Conservation (phyloP, 2,329 filamentous ascomycete species). For the Penicillium sp. region DNA sequence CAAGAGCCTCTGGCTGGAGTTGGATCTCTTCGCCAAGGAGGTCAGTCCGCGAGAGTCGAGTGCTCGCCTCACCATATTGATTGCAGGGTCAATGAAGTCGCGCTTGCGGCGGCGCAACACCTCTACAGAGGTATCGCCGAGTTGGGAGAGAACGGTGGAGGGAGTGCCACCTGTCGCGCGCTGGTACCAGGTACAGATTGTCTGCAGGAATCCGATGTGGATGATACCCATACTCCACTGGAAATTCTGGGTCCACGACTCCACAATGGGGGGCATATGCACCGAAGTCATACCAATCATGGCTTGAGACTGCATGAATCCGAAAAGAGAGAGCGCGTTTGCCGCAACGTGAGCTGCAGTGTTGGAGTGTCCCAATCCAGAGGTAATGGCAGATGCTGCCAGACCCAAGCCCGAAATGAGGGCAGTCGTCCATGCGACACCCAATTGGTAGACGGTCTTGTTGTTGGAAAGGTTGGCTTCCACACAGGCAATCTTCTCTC, state of each 20-base stretch:
- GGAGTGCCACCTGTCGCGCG: conserved; percentile 85
- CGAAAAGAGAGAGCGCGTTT: conserved; percentile 89
- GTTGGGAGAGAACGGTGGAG: conserved; percentile 70
- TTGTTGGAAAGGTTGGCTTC: conserved; percentile 86
- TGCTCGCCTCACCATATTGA: conserved; percentile 28
- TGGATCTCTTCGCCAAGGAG: conserved; percentile 55
- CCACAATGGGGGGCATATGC: conserved; percentile 78
- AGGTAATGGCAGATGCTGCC: conserved; percentile 81
- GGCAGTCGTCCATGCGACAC: conserved; percentile 86
- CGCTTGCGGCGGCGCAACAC: conserved; percentile 63
- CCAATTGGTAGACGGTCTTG: conserved; percentile 84
- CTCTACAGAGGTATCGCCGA: conserved; percentile 76
- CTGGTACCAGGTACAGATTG: conserved; percentile 92
- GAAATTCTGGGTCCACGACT: conserved; percentile 95
- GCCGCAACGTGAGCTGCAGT: conserved; percentile 92
- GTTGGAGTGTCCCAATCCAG: conserved; percentile 87
- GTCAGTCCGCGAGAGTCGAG: conserved; percentile 36
- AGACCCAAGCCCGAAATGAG: conserved; percentile 82
- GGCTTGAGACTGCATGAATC: conserved; percentile 91
- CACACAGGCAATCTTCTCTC: conserved; percentile 73
- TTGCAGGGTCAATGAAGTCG: conserved; percentile 43
- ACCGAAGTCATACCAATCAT: conserved; percentile 84
- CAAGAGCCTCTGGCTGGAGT: conserved; percentile 40
- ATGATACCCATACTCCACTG: conserved; percentile 99
- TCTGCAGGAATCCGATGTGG: conserved; percentile 78